These are phyloP conservation scores for Pythium insidiosum DNA, from an alignment of 352 stramenopile species.

Conservation along the genomic window DNA sequence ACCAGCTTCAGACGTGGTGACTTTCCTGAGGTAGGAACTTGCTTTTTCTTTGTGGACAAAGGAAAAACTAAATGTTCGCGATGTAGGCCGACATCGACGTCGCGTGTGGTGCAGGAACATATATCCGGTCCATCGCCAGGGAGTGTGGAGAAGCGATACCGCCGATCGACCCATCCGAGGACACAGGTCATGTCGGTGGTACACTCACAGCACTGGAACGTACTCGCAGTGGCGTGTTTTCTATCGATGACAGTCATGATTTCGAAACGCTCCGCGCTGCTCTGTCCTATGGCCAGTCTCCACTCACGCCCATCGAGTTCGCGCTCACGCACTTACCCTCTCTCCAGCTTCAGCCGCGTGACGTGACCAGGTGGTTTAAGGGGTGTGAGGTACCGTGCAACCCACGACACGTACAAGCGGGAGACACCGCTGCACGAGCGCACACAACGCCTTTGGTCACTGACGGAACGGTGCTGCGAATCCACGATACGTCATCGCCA, in stretches of 20 bases:
- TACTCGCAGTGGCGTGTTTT: slow-evolving; percentile 55
- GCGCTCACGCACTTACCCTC: no score
- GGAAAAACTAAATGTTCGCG: neutral
- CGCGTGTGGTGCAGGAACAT: slow-evolving; percentile 66
- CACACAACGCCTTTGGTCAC: no score
- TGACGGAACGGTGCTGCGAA: slow-evolving; percentile 53
- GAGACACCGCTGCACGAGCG: no score
- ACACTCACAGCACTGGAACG: slow-evolving; percentile 56
- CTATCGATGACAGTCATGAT: slow-evolving; percentile 33
- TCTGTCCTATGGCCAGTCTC: no score
- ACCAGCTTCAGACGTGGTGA: slow-evolving; percentile 32
- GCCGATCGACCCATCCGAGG: no score
- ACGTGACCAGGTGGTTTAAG: no score
- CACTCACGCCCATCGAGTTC: no score
- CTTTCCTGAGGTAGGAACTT: slow-evolving; percentile 46
- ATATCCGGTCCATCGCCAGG: slow-evolving; percentile 82
- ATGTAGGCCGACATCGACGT: slow-evolving; percentile 46
- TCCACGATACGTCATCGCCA: slow-evolving; percentile 25
- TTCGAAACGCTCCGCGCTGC: slow-evolving; percentile 44
- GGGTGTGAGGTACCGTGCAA: no score
- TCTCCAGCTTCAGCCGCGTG: no score
- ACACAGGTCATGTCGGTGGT: slow-evolving; percentile 51
- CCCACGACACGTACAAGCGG: no score
- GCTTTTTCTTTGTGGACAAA: neutral
- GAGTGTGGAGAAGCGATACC: slow-evolving; percentile 69